Evolutionary conservation across 2,329 filamentous ascomycete species (phyloP).

Genomic region (Diaporthe citrichinensis): DNA sequence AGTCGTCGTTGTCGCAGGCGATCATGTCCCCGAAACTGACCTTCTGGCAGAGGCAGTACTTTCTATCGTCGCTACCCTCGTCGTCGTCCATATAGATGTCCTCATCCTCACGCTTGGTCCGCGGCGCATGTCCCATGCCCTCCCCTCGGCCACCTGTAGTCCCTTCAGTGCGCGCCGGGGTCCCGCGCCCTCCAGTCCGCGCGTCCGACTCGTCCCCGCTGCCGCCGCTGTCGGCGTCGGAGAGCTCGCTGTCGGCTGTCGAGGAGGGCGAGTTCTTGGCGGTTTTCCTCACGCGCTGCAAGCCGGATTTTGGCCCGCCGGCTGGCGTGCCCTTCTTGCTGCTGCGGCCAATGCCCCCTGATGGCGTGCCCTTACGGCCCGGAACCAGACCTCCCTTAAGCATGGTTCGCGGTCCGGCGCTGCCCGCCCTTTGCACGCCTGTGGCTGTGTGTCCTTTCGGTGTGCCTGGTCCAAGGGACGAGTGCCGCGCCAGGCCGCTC

Average conservation of each 20-base stretch:
- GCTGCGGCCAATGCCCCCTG: constrained; percentile 53
- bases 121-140: constrained; percentile 45
- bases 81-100: constrained; percentile 72
- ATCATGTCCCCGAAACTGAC: constrained; percentile 92
- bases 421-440: constrained; percentile 62
- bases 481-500: constrained; percentile 72
- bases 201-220: constrained; percentile 67
- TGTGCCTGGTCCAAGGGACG: constrained; percentile 74
- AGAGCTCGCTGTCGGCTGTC: constrained; percentile 75
- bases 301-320: constrained; percentile 65
- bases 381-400: constrained; percentile 60
- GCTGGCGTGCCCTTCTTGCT: constrained; percentile 61
- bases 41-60: constrained; percentile 87
- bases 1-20: constrained; percentile 86
- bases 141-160: constrained; percentile 44
- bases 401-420: constrained; percentile 69
- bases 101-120: constrained; percentile 59
- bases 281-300: constrained; percentile 74
- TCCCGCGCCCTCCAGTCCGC: constrained; percentile 54
- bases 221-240: constrained; percentile 69
- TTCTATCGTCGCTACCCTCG: constrained; percentile 82
- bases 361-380: constrained; percentile 65
- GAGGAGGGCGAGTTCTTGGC: constrained; percentile 74
- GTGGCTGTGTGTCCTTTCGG: constrained; percentile 62
- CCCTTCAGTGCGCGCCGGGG: constrained; percentile 50